Evolutionary conservation across 106 monocot species (phyloP), one percentile per base, ranked within the genome.

Genomic region (Apostasia ramifera): DNA sequence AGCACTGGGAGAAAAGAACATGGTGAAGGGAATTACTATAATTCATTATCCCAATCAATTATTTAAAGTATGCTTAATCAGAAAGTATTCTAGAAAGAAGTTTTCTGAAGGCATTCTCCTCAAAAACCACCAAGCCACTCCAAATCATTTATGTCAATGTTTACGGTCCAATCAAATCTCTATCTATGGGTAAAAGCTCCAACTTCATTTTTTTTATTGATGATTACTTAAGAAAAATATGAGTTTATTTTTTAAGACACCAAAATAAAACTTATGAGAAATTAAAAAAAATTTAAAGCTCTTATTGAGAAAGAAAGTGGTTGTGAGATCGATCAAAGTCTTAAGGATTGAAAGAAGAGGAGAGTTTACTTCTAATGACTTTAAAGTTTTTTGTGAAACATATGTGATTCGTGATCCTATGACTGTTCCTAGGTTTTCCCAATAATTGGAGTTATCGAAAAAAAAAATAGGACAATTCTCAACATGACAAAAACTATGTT

Each of bases 401-500:
- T 5, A 58, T 58, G 57, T 5, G 26, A 58, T 58, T 58, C 57
- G 15, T 14, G 5, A 26, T 14, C 15, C 15, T 58, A 14, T 58
- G 57, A 58, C 1, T 5, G 15, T 58, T 26, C 4, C 11, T 13
- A 14, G 26, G 5, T 58, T 26, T 12, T 14, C 57, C 10, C 11
- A 58, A 26, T 2, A 58, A 58, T 13, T 58, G 15, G 57, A 26
- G 57, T 14, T 26, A 26, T 14, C 8, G n/a, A 58, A 58, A 61
- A 40, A 61, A 61, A 40, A 43, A 61, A 61, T 42, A 41, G 42
- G 39, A 61, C 61, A 3, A 61, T 61, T 42, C 61, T 61, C 40
- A 40, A 61, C 7, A 61, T 61, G 61, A 11, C 40, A 40, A 61
- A 40, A 42, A 3, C 38, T 5, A 61, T 61, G 42, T 42, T 61